phyloP scores from a whole-genome alignment of 257 asterid species.

The Solanum chilense region DNA sequence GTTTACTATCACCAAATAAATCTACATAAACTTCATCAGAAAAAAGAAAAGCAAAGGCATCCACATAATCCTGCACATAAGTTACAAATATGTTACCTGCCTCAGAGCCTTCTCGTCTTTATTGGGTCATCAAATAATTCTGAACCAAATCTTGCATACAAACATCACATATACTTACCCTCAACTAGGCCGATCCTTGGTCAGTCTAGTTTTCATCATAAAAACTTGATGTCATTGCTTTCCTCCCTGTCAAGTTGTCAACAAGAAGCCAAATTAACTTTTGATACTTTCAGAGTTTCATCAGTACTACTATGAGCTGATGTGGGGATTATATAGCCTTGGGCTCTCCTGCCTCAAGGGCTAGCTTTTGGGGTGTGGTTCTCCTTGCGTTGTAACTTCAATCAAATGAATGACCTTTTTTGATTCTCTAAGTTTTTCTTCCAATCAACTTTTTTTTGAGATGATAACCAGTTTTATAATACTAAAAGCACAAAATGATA shows the following conservation, averaged over 20 bases:
- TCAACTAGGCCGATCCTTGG: neutral
- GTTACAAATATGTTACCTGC: neutral
- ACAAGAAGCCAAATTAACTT: neutral
- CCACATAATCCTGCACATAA: neutral
- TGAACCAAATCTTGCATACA: neutral
- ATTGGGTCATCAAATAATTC: neutral
- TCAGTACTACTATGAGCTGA: neutral
- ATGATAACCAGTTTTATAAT: neutral
- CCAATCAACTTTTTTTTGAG: neutral
- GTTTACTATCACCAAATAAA: neutral
- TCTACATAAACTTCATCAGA: neutral
- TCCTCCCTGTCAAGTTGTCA: neutral
- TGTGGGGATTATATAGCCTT: neutral
- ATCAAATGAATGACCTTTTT: neutral
- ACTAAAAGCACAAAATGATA: neutral
- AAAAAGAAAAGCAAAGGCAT: neutral
- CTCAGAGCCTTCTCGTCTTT: neutral
- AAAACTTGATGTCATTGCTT: neutral
- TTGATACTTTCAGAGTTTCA: neutral
- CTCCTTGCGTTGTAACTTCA: neutral
- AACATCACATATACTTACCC: neutral
- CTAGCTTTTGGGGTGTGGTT: neutral
- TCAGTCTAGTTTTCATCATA: neutral
- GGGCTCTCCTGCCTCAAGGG: neutral
- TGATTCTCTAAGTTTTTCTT: neutral